Evolutionary conservation across 2,329 filamentous ascomycete species (phyloP), one percentile per base, ranked within the genome.

Genomic region (Xylariaceae sp.): DNA sequence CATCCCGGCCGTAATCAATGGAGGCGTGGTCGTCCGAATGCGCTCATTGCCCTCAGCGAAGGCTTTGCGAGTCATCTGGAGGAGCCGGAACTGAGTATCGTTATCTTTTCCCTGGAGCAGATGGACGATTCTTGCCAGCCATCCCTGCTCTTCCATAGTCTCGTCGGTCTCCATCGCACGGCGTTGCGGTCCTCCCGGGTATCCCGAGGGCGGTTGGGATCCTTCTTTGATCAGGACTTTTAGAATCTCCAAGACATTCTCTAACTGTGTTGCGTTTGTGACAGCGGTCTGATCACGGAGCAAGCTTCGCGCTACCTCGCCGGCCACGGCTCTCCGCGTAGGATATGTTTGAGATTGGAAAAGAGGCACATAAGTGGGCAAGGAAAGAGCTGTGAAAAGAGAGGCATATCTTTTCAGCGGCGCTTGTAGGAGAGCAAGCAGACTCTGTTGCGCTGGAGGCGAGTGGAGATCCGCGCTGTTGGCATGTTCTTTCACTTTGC

Each of bases 391-490:
- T n/a, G 94, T 99, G 65, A 99, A 99, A 39, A 97, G 85, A 5
- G 92, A 97, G 48, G 86, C 80, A 67, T 99, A 99, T 55, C 89
- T 84, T 68, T 90, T 87, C 53, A 97, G 81, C 0, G 94, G 94
- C 7, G 90, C 90, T 59, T 94, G 86, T n/a, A 99, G 81, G 18
- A 99, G 83, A 45, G 86, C 88, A 52, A 97, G 80, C 39, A 99
- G 83, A 61, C 90, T 95, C 59, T 90, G 86, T 71, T 99, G 95
- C 10, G 90, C 88, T 5, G 85, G 82, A 51, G 86, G 81, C 4
- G 91, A 92, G 70, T 97, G 94, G 27, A 99, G 76, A 63, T 99
- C 94, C n/a, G 94, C 86, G 60, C 91, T 96, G 69, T 96, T 96
- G 51, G 88, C 84, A 68, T 95, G 89, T 66, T 96, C 90, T 45